Base-by-base conservation (phyloP, 1,284 basidiomycete genomes). In the Boletus sp. region DNA sequence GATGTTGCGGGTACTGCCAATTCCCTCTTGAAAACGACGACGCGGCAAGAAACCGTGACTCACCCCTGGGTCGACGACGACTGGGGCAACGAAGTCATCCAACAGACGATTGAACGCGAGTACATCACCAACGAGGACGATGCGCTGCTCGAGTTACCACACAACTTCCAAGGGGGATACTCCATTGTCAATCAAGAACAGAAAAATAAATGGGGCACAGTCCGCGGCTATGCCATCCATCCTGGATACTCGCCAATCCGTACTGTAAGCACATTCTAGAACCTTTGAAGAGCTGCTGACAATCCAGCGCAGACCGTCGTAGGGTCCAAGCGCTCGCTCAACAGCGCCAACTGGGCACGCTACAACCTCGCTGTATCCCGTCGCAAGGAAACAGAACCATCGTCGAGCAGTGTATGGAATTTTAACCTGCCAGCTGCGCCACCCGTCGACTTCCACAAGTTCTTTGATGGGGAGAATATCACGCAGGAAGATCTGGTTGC, bases 301-400 rank as follows among this genome's bases (percentile, higher is more conserved):
- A 4, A 10, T 55, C 23, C 14, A 27, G 44, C 52, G 7, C 58
- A 86, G 85, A 83, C 83, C 2, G 81, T 85, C 27, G 78, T 84
- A 0, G 81, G 86, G 16, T 84, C 82, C 44, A 86, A 84, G 69
- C 79, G 85, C 4, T 76, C 85, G 9, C 73, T 83, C 51, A 80
- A 86, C 47, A 87, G 84, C 55, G 86, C 83, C 6, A 83, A 88
- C 67, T 89, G 86, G 83, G 85, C 86, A 3, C 80, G 83, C 52
- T 84, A 87, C 68, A 86, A 87, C 67, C 73, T 89, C 14, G 83
- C 83, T 1, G 81, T 89, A 9, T 83, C 84, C 16, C 72, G 71
- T 59, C 78, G 82, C 49, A 87, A 88, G 72, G 87, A 88, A 28
- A 80, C 78, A 2, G 87, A 89, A 70, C 84, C 83, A 3, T 76